phyloP scores from a whole-genome alignment of 192 early-diverging fungal species.

The Paraglomus brasilianum region DNA sequence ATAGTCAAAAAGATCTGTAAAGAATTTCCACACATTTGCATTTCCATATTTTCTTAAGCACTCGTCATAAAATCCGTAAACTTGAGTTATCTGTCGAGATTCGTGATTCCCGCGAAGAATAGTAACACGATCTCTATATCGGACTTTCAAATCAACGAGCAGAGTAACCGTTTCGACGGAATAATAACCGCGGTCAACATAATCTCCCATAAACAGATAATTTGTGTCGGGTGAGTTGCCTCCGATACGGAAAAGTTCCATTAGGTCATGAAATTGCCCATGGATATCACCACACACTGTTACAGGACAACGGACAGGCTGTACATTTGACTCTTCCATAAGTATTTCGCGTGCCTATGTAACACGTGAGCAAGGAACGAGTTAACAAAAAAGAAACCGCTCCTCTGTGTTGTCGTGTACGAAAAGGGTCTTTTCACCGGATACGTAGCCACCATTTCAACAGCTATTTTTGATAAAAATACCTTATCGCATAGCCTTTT shows the following conservation, averaged over 20 bases:
- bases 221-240: conserved; percentile 96
- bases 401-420: neutral
- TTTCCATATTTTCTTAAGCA: conserved; percentile 97
- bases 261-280: conserved; percentile 98
- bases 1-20: conserved; percentile 98
- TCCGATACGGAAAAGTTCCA: conserved; percentile 96
- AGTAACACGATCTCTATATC: conserved; percentile 88
- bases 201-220: conserved; percentile 99
- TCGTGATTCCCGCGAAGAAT: conserved; percentile 99
- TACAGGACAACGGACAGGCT: conserved; percentile 96
- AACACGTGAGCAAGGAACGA: conserved; percentile 2
- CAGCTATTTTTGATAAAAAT: conserved; percentile 19
- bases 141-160: conserved; percentile 92
- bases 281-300: conserved; percentile 99
- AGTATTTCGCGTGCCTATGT: conserved; percentile 86
- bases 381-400: neutral
- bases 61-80: conserved; percentile 99
- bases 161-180: conserved; percentile 97
- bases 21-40: conserved; percentile 97
- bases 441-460: neutral
- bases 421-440: neutral
- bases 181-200: conserved; percentile 99
- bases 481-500: conserved; percentile 98
- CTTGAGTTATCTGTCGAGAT: conserved; percentile 97
- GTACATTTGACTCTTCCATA: conserved; percentile 95